phyloP scores from a whole-genome alignment of 108 stramenopile species.

The Schizochytrium sp. region DNA sequence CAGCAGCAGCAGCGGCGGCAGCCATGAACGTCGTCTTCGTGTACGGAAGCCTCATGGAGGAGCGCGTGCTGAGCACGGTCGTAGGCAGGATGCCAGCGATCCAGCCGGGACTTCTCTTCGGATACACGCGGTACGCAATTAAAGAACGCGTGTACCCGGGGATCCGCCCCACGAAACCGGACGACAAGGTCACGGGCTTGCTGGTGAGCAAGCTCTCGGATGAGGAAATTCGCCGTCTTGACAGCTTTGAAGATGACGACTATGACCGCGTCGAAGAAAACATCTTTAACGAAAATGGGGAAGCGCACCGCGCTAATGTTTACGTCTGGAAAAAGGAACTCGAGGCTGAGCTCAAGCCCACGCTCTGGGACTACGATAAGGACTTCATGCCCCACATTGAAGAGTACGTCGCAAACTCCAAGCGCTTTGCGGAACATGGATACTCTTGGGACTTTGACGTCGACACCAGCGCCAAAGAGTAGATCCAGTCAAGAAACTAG shows the following conservation, averaged over 20 bases:
- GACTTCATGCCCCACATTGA: neutral
- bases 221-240: neutral
- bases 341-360: neutral
- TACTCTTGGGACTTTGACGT: neutral
- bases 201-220: neutral
- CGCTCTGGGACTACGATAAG: neutral
- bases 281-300: neutral
- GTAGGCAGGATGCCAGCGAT: neutral
- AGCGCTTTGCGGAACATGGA: neutral
- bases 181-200: neutral
- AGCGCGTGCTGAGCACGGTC: neutral
- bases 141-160: neutral
- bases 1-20: neutral
- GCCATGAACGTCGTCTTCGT: neutral
- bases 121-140: neutral
- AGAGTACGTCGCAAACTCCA: neutral
- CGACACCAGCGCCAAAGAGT: neutral
- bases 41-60: neutral
- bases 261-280: neutral
- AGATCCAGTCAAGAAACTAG: neutral
- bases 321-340: conserved; percentile 1
- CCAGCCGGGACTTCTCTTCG: neutral
- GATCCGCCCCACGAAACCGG: neutral
- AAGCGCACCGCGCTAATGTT: neutral
- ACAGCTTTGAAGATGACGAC: neutral